Evolutionary conservation across 73 alveolate genomes (phyloP), one percentile per base, ranked within the genome.

Genomic region (Effrenium voratum): DNA sequence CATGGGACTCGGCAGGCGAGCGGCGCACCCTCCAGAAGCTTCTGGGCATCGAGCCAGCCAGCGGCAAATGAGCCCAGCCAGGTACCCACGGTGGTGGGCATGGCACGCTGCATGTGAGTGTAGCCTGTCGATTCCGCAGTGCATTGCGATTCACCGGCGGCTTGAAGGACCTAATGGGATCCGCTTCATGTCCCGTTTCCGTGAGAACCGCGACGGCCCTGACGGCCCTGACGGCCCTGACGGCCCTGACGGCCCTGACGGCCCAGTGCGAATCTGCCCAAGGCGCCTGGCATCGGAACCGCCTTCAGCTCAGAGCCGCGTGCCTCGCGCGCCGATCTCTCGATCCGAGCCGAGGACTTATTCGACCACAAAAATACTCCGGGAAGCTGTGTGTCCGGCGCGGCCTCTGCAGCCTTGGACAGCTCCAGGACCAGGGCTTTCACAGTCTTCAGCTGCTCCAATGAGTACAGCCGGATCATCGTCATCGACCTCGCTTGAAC

Each of bases 101-200:
- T 93, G 28, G 99, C 99, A 26, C 90, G 90, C 76, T 93, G 99
- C 99, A 93, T 93, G 60, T 93, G 99, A 44, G 99, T 93, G 47
- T 93, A 93, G n/a, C 99, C 99, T 47, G 87, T n/a, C n/a, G n/a
- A n/a, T n/a, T n/a, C n/a, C n/a, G n/a, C n/a, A n/a, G n/a, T n/a
- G n/a, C n/a, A n/a, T n/a, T n/a, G n/a, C n/a, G n/a, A n/a, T n/a
- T n/a, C n/a, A n/a, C n/a, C n/a, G n/a, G n/a, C n/a, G n/a, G n/a
- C n/a, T n/a, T n/a, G n/a, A n/a, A n/a, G n/a, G n/a, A n/a, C n/a
- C n/a, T n/a, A n/a, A n/a, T n/a, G n/a, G n/a, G n/a, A n/a, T n/a
- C n/a, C n/a, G n/a, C n/a, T n/a, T n/a, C n/a, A n/a, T n/a, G n/a
- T n/a, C n/a, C n/a, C n/a, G n/a, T n/a, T n/a, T n/a, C n/a, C n/a